Evolutionary conservation across 257 asterid genomes (phyloP).

Genomic region (Perilla frutescens): DNA sequence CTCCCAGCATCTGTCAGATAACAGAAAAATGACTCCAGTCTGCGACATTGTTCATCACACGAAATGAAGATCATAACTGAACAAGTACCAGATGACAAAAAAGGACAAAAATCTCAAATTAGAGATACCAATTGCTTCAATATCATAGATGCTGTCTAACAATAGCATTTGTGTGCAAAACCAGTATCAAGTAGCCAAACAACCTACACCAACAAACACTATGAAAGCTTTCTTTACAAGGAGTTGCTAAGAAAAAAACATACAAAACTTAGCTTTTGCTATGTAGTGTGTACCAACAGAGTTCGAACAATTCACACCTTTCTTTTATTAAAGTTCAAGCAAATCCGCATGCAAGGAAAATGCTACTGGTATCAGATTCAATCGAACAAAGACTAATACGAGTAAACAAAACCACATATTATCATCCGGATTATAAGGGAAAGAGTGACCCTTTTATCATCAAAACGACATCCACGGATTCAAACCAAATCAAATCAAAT

Average conservation of each 20-base stretch:
- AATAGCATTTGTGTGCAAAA: slow-evolving; percentile 15
- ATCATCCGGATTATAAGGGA: background rate
- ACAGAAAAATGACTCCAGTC: background rate
- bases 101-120: background rate
- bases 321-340: background rate
- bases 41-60: background rate
- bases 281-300: background rate
- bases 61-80: background rate
- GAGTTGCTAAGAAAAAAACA: background rate
- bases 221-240: slow-evolving; percentile 2
- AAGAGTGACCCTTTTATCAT: background rate
- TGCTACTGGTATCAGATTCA: no score
- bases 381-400: background rate
- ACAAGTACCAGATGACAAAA: background rate
- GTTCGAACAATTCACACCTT: background rate
- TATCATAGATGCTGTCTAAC: slow-evolving; percentile 11
- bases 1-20: slow-evolving; percentile 7
- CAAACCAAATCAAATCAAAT: background rate
- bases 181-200: slow-evolving; percentile 18
- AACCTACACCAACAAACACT: slow-evolving; percentile 16
- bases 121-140: slow-evolving; percentile 8
- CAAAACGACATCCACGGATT: slow-evolving; percentile 13
- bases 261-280: background rate
- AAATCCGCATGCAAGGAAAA: no score
- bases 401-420: slow-evolving; percentile 3